Conservation (phyloP, 306 rosid species). For the Lathyrus tuberosus region DNA sequence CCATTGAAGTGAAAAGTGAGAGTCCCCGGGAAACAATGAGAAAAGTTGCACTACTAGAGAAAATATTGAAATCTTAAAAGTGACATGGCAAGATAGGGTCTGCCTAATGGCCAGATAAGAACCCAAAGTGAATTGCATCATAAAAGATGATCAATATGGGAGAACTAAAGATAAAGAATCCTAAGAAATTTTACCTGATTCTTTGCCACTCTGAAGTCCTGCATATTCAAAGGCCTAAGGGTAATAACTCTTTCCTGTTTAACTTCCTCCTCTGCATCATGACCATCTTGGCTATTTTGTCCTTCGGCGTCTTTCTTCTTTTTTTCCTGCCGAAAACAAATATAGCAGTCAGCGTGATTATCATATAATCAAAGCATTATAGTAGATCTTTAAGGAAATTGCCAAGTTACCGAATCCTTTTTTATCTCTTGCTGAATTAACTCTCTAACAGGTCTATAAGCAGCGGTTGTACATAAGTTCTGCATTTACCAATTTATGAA, state of each 20-base stretch:
- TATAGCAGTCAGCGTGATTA: slow-evolving; percentile 6
- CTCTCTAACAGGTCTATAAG: slow-evolving; percentile 91
- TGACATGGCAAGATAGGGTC: background rate
- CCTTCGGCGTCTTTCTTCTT: slow-evolving; percentile 47
- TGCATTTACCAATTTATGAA: slow-evolving; percentile 43
- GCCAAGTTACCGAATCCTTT: slow-evolving; percentile 58
- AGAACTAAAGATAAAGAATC: background rate
- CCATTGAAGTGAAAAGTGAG: background rate
- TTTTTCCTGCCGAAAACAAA: slow-evolving; percentile 52
- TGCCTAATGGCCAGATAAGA: background rate
- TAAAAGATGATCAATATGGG: background rate
- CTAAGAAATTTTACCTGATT: slow-evolving; percentile 54
- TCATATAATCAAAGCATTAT: background rate
- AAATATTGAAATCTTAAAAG: background rate
- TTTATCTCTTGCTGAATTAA: slow-evolving; percentile 73
- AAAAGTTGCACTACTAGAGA: background rate
- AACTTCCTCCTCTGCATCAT: slow-evolving; percentile 39
- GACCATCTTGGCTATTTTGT: slow-evolving; percentile 27
- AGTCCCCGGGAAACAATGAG: background rate
- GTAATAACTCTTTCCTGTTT: slow-evolving; percentile 61
- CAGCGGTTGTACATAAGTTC: slow-evolving; percentile 92
- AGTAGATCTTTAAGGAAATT: background rate
- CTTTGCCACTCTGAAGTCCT: slow-evolving; percentile 77
- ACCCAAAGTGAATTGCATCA: background rate
- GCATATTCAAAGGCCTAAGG: slow-evolving; percentile 81